A percentile compares a stretch with the other conserved stretches of the same genome.
phyloP scores from a whole-genome alignment of 2,329 filamentous ascomycete species.

The Sphaerulina populicola region DNA sequence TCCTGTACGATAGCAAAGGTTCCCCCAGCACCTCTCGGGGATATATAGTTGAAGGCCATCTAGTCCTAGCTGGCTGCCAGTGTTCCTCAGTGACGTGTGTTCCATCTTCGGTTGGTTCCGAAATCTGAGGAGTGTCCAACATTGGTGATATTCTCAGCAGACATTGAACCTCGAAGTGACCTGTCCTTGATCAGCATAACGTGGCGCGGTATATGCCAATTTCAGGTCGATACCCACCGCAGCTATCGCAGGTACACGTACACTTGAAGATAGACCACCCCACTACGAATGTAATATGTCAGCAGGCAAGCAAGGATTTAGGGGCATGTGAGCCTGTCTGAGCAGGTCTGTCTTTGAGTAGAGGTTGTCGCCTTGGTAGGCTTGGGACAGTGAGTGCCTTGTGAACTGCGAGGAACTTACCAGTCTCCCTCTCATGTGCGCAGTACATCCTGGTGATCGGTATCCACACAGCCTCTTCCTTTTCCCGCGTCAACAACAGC shows the following conservation, averaged over 20 bases:
- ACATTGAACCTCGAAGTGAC: conserved; percentile 18
- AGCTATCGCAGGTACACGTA: conserved; percentile 19
- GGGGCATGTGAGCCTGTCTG: too few species aligned
- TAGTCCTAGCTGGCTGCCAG: conserved; percentile 11
- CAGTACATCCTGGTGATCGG: conserved; percentile 17
- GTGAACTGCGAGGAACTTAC: too few species aligned
- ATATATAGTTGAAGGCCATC: conserved; percentile 9
- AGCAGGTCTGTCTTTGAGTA: too few species aligned
- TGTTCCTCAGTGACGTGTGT: conserved; percentile 14
- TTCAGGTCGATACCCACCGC: neutral
- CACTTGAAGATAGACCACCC: conserved; percentile 17
- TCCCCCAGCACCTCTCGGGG: conserved; percentile 12
- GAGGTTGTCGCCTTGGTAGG: too few species aligned
- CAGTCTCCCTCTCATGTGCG: conserved; percentile 16
- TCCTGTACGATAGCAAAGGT: conserved; percentile 11
- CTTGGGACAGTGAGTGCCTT: too few species aligned
- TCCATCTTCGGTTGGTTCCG: conserved; percentile 12
- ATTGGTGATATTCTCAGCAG: conserved; percentile 16
- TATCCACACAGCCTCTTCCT: conserved; percentile 14
- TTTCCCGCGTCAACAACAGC: conserved; percentile 7
- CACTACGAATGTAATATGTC: neutral
- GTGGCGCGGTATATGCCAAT: too few species aligned
- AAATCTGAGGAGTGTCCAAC: conserved; percentile 8
- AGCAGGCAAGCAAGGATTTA: too few species aligned
- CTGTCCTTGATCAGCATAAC: neutral